These are phyloP conservation scores for Rhizopogon vesiculosus DNA, from an alignment of 768 basidiomycete genomes.

Conservation along the genomic window DNA sequence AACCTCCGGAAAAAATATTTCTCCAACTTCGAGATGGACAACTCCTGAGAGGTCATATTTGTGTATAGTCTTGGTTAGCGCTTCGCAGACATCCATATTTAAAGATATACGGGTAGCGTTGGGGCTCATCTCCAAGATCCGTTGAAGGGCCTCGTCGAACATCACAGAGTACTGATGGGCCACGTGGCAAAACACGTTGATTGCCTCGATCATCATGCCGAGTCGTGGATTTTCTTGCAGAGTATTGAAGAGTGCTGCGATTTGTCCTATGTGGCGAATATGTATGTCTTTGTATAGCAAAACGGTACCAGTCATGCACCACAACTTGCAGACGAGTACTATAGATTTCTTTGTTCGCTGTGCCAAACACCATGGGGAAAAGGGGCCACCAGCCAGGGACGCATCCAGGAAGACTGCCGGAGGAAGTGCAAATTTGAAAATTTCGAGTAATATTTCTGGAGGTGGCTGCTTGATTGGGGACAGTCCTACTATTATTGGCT, in stretches of 20 bases:
- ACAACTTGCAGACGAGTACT: slow-evolving; percentile 20
- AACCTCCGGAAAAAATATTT: background rate
- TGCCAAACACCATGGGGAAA: slow-evolving; percentile 19
- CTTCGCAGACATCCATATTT: background rate
- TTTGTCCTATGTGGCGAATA: slow-evolving; percentile 18
- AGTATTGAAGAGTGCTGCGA: slow-evolving; percentile 14
- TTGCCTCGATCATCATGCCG: slow-evolving; percentile 7
- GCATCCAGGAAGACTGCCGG: slow-evolving; percentile 18
- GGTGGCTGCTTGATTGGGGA: slow-evolving; percentile 6
- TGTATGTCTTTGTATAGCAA: slow-evolving; percentile 23
- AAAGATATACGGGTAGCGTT: background rate
- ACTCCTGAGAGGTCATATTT: background rate
- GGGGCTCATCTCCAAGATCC: background rate
- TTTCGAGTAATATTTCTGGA: slow-evolving; percentile 18
- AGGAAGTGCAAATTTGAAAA: slow-evolving; percentile 21
- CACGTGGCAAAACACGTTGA: slow-evolving; percentile 10
- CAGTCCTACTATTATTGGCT: background rate
- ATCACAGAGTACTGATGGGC: background rate
- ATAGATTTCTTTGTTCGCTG: slow-evolving; percentile 16
- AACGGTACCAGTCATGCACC: slow-evolving; percentile 19
- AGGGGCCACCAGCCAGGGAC: slow-evolving; percentile 7
- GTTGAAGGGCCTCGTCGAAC: background rate
- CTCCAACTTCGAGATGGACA: background rate
- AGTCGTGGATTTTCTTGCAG: slow-evolving; percentile 9
- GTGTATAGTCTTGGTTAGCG: background rate